Conservation (phyloP, 1,284 basidiomycete species). For the Gomphus bonarii region DNA sequence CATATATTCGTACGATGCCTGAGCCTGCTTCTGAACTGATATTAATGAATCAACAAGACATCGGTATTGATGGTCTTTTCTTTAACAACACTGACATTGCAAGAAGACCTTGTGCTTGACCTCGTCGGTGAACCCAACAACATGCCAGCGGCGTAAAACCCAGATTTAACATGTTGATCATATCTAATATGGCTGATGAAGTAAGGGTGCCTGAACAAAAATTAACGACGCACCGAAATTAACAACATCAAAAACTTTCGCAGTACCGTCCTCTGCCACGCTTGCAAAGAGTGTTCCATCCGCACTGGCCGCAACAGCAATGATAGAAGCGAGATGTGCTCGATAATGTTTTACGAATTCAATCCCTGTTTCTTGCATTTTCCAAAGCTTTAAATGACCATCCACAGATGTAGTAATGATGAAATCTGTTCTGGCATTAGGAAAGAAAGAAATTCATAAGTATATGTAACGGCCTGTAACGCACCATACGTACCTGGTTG, state of each 20-base stretch:
- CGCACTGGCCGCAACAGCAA: slow-evolving; percentile 76
- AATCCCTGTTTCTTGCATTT: slow-evolving; percentile 88
- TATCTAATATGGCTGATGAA: slow-evolving; percentile 39
- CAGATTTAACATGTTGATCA: slow-evolving; percentile 97
- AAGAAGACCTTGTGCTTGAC: slow-evolving; percentile 80
- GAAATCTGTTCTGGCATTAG: slow-evolving; percentile 68
- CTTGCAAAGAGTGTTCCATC: slow-evolving; percentile 92
- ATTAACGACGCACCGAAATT: slow-evolving; percentile 74
- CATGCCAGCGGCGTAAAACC: slow-evolving; percentile 77
- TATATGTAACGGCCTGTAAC: slow-evolving; percentile 8
- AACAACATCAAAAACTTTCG: slow-evolving; percentile 94
- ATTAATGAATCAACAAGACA: slow-evolving; percentile 14
- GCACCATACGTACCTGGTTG: slow-evolving; percentile 57
- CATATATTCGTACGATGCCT: slow-evolving; percentile 80
- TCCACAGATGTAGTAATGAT: slow-evolving; percentile 91
- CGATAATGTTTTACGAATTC: slow-evolving; percentile 94
- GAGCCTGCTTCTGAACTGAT: slow-evolving; percentile 69
- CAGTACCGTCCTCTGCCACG: slow-evolving; percentile 74
- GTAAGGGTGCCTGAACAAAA: background rate
- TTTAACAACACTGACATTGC: slow-evolving; percentile 56
- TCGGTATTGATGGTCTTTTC: too few species aligned
- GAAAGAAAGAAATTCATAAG: background rate
- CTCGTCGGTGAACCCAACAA: slow-evolving; percentile 88
- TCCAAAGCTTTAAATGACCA: slow-evolving; percentile 97
- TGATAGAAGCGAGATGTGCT: slow-evolving; percentile 78